Evolutionary conservation across 495 filamentous ascomycete genomes (phyloP), one percentile per base, ranked within the genome.

Genomic region (Trypethelium eluteriae): DNA sequence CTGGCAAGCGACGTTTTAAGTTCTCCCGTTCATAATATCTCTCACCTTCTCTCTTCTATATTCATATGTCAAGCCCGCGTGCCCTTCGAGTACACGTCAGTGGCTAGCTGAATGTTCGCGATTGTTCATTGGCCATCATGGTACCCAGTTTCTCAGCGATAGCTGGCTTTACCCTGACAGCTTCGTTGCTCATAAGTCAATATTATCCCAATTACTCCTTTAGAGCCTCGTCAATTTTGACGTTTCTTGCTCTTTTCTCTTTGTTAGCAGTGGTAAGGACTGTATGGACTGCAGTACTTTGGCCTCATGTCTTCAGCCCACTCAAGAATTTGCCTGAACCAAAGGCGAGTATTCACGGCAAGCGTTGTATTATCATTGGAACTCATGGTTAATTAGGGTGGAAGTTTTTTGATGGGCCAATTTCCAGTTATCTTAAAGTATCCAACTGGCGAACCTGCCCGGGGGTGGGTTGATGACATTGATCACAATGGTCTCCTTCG

Each of bases 401-500:
- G 71, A 38, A 70, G 71, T 16, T 79, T 77, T 62, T 73, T 82
- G 35, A 77, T 80, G 62, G 89, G 86, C 56, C 84, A 92, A 38
- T 84, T 80, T 50, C 67, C 67, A 2, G 75, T 73, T 14, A 87
- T 94, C 63, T 70, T 80, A 49, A 76, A 79, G 9, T 77, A 84
- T 6, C 82, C 88, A 0, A 83, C 84, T 0, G 91, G 91, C 6
- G 74, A 75, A 3, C 83, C 86, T 0, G 81, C 83, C 63, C 74
- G 81, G n/a, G 75, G 87, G 47, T 96, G 90, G 91, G 79, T 86
- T 63, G 82, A 88, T 56, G 84, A 78, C 1, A 79, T 96, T 39
- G 89, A 90, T n/a, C 93, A 97, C 69, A 83, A 93, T 57, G 93
- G 93, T 9, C 74, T 96, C n/a, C 89, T 98, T 59, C 83, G 86